These are phyloP conservation scores for Didymella pomorum DNA, from an alignment of 2,329 filamentous ascomycete species.

Conservation along the genomic window DNA sequence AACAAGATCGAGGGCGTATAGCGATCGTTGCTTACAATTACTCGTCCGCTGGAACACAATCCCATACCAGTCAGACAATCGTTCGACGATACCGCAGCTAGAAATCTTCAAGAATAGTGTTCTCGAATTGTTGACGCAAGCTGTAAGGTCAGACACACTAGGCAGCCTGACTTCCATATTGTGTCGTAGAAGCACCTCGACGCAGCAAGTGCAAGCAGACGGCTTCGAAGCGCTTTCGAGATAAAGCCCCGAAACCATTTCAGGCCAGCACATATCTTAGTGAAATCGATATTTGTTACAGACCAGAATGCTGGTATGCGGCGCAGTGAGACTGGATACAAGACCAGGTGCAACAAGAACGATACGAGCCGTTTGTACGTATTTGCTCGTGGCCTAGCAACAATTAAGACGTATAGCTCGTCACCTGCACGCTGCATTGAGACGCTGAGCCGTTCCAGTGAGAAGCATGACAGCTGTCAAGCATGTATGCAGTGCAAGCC, in stretches of 20 bases:
- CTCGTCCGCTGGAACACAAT: not conserved
- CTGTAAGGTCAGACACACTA: not conserved
- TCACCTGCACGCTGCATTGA: not conserved
- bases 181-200: not conserved
- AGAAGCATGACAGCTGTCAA: conserved; percentile 20
- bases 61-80: not conserved
- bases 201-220: not conserved
- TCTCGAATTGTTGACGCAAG: not conserved
- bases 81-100: not conserved
- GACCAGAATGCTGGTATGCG: not conserved
- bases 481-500: conserved; percentile 13
- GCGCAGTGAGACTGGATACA: not conserved
- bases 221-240: not conserved
- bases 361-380: not conserved
- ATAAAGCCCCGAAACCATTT: not conserved
- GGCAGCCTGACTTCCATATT: not conserved
- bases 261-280: not conserved
- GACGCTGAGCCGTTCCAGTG: conserved; percentile 10
- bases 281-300: not conserved
- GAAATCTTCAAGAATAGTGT: not conserved
- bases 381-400: not conserved
- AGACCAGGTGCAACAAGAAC: not conserved
- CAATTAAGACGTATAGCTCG: not conserved
- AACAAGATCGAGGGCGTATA: not conserved
- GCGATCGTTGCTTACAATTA: not conserved